phyloP scores from a whole-genome alignment of 306 rosid species.

The Acacia melanoxylon region DNA sequence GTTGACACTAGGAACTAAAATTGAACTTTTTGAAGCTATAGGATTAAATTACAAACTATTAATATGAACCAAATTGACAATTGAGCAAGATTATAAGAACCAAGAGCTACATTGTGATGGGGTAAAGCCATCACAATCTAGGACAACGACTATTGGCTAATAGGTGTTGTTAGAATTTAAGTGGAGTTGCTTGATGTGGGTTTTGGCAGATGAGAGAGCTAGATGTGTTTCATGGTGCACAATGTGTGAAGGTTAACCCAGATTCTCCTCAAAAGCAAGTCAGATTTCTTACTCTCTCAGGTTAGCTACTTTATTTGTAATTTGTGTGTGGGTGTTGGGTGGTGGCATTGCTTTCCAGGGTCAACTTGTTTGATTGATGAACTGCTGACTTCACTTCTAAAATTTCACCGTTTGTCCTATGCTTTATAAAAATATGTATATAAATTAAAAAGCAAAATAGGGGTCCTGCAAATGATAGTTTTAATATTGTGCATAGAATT shows the following conservation, averaged over 20 bases:
- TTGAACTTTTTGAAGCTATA: neutral
- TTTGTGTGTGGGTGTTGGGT: conserved; percentile 23
- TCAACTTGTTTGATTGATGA: conserved; percentile 2
- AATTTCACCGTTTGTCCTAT: conserved; percentile 8
- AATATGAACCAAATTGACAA: neutral
- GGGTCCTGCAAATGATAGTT: neutral
- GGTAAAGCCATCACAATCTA: too few species aligned
- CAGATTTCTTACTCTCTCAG: conserved; percentile 86
- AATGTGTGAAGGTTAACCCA: conserved; percentile 92
- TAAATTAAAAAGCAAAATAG: neutral
- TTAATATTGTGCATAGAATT: neutral
- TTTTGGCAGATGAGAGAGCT: conserved; percentile 63
- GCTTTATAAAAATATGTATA: neutral
- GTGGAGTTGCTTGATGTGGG: conserved; percentile 19
- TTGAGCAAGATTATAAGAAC: neutral
- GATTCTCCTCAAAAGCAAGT: conserved; percentile 98
- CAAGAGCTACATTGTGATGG: neutral
- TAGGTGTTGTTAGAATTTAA: conserved; percentile 13
- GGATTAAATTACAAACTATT: neutral
- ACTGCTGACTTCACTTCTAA: conserved; percentile 17
- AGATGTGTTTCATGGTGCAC: conserved; percentile 56
- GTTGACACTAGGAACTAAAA: neutral
- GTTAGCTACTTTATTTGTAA: conserved; percentile 48
- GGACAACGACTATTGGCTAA: conserved; percentile 1
- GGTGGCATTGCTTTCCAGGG: conserved; percentile 1